Base-by-base conservation (phyloP, 345 rosid genomes). In the Linum trigynum region DNA sequence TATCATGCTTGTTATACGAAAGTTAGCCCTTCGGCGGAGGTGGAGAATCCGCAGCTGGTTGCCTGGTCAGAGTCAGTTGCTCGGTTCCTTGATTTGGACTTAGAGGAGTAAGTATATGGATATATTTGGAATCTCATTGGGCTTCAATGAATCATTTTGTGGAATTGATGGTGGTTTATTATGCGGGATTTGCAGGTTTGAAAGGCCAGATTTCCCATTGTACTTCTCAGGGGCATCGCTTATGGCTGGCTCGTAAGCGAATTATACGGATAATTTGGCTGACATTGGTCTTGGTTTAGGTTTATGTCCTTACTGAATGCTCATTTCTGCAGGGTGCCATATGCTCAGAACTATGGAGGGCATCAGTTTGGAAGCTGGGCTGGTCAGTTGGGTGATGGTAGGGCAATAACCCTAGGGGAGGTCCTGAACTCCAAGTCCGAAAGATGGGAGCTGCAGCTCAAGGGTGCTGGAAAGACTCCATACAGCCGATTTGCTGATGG, bases 321-420 rank as follows among this genome's bases (percentile, higher is more conserved):
- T 23, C n/a, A 35, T 60, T 73, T 55, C 38, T 72, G 56, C 78
- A 90, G 99, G 66, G 69, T 85, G 77, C 81, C 99, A 7, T 94
- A 86, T 76, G 92, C 97, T 57, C 97, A 90, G 63, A 86, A 95
- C 77, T 94, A 94, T 69, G 99, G 97, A 72, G 99, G 97, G 65
- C 96, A 94, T 77, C 97, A 90, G 68, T 94, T 94, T 81, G 96
- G 99, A 63, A 84, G 72, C 80, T 95, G 97, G 99, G 99, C 97
- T 62, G 97, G 97, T 77, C 99, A 95, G 76, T 79, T 95, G 53
- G 99, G 99, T 73, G 99, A 95, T 76, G 99, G 99, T 38, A 85
- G 99, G 69, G 99, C 97, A 72, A 89, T 95, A 59, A 85, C 96
- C 7, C 83, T 95, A 0, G 99, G 99, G 48, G 96, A 88, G 76